These are phyloP conservation scores for Gossypium turneri DNA, from an alignment of 345 rosid genomes.

Conservation along the genomic window DNA sequence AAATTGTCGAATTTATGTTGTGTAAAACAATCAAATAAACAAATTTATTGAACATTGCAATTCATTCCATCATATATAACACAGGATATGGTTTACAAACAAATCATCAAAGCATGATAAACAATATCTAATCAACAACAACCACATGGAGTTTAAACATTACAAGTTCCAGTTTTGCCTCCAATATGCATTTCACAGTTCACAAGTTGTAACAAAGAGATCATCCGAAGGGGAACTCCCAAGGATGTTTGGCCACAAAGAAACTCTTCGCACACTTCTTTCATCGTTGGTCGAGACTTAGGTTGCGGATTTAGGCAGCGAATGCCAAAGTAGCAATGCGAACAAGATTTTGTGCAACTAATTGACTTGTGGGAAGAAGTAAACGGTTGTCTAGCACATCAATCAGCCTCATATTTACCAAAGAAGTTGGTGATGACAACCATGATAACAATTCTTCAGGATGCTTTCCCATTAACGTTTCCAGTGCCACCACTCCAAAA, in stretches of 20 bases:
- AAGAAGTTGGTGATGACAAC: too few species aligned
- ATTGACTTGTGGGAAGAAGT: too few species aligned
- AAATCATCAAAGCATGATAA: neutral
- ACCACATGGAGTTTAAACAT: neutral
- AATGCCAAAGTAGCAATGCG: too few species aligned
- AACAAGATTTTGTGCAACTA: too few species aligned
- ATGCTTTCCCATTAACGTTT: too few species aligned
- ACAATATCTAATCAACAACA: neutral
- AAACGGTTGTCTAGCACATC: too few species aligned
- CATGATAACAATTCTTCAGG: too few species aligned
- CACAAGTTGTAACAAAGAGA: neutral
- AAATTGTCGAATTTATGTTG: too few species aligned
- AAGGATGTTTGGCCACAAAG: neutral
- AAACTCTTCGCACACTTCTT: conserved; percentile 9
- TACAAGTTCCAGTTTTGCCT: neutral
- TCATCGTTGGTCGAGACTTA: conserved; percentile 13
- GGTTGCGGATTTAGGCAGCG: conserved; percentile 2
- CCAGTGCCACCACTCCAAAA: too few species aligned
- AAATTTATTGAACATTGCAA: neutral
- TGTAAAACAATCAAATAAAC: too few species aligned
- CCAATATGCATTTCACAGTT: neutral
- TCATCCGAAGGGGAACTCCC: neutral
- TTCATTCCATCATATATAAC: neutral
- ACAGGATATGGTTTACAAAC: neutral
- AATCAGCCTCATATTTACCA: too few species aligned